Evolutionary conservation across 2,329 filamentous ascomycete species (phyloP).

Genomic region (Helicocarpus griseus): DNA sequence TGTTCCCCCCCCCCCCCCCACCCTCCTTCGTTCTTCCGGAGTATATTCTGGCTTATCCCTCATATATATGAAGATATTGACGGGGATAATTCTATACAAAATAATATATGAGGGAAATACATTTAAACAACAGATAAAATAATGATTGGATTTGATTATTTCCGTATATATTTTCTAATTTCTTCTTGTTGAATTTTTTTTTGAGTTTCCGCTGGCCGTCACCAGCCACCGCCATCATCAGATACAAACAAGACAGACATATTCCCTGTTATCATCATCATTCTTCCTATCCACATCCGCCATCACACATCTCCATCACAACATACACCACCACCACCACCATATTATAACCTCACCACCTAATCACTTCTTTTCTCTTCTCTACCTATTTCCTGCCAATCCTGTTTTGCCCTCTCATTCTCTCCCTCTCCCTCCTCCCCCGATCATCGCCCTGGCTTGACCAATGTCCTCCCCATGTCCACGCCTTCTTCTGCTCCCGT

Average conservation of each 20-base stretch:
- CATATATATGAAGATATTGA: not conserved
- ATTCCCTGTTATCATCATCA: no score
- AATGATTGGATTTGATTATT: not conserved
- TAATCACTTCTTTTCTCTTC: not conserved
- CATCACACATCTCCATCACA: not conserved
- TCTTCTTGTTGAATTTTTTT: not conserved
- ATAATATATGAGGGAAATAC: no score
- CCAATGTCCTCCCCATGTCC: constrained; percentile 46
- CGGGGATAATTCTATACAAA: not conserved
- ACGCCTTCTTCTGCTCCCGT: constrained; percentile 35
- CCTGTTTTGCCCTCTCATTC: not conserved
- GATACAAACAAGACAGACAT: no score
- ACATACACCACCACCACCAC: not conserved
- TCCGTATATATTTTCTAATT: no score
- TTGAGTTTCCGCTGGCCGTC: not conserved
- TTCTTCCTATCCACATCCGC: not conserved
- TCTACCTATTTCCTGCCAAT: not conserved
- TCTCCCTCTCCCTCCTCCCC: not conserved
- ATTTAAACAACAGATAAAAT: not conserved
- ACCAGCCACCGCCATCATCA: not conserved
- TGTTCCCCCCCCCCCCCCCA: no score
- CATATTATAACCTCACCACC: not conserved
- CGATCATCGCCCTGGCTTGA: constrained; percentile 19
- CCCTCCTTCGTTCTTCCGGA: no score
- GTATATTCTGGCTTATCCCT: not conserved